These are phyloP conservation scores for Alternaria arbusti DNA, from an alignment of 2,329 filamentous ascomycete species.

Conservation along the genomic window DNA sequence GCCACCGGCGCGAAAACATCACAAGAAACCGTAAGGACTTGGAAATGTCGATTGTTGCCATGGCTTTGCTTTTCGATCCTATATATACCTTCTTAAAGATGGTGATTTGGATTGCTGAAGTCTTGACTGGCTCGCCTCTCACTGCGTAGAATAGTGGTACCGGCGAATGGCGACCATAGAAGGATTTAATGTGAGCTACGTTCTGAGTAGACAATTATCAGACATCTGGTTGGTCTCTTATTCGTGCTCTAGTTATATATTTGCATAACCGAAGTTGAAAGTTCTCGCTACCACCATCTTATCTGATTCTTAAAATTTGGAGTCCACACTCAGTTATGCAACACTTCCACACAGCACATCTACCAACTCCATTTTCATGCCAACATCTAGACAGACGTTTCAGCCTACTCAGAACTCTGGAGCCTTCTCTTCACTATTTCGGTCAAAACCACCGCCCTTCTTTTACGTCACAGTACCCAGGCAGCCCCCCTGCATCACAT, in stretches of 20 bases:
- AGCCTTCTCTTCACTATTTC: not conserved
- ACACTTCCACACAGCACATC: not conserved
- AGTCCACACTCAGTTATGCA: not conserved
- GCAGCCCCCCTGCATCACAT: not conserved
- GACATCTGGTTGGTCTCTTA: not conserved
- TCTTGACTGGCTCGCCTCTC: not conserved
- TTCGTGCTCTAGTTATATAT: not conserved
- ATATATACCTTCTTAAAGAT: not conserved
- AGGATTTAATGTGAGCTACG: no score
- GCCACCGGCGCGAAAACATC: not conserved
- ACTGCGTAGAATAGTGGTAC: fast-evolving
- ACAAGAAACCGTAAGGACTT: not conserved
- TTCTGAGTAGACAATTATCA: not conserved
- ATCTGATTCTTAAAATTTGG: not conserved
- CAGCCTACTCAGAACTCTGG: not conserved
- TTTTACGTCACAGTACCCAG: not conserved
- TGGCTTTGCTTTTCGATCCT: not conserved
- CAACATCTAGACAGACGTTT: not conserved
- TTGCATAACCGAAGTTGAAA: not conserved
- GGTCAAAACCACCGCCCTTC: not conserved
- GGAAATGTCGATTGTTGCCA: not conserved
- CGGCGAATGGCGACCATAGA: not conserved
- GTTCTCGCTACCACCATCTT: not conserved
- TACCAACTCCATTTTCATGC: not conserved
- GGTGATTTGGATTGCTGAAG: not conserved